Conservation (phyloP, 2,329 filamentous ascomycete species). For the Stemphylium beticola region DNA sequence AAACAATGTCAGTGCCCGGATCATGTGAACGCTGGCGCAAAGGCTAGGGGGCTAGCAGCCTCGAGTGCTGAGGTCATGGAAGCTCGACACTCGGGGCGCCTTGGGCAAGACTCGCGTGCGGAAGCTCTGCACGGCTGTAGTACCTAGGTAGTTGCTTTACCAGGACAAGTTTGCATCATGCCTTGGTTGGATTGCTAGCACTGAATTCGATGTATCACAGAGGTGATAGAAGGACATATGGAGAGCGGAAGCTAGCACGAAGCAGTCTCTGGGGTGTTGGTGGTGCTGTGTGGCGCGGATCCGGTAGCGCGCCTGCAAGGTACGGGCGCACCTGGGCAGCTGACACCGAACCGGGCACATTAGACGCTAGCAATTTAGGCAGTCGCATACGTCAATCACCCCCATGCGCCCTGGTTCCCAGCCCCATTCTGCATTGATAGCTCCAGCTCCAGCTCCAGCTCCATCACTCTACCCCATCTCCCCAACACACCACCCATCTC, state of each 20-base stretch:
- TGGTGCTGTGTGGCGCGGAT: conserved; percentile 2
- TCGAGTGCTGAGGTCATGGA: conserved; percentile 12
- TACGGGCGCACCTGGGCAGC: not conserved
- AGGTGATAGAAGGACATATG: not conserved
- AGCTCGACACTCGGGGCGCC: not conserved
- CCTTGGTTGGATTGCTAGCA: no score
- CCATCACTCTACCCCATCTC: conserved; percentile 3
- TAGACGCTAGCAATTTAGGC: conserved; percentile 16
- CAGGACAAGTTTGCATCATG: no score
- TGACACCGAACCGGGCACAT: conserved; percentile 10
- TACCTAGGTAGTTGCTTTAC: not conserved
- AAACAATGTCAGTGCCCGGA: not conserved
- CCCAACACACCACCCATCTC: conserved; percentile 9
- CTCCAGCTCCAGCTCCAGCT: conserved; percentile 20
- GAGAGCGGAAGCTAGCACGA: not conserved
- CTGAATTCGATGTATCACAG: not conserved
- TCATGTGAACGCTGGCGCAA: conserved; percentile 2
- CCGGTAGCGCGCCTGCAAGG: no score
- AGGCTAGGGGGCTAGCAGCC: not conserved
- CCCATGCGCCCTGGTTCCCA: conserved; percentile 5
- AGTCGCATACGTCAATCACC: conserved; percentile 17
- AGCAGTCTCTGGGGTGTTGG: not conserved
- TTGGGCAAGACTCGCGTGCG: not conserved
- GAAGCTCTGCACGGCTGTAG: not conserved
- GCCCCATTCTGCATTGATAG: conserved; percentile 22